Conservation (phyloP, 352 stramenopile genomes). For the Halophytophthora batemanensis region DNA sequence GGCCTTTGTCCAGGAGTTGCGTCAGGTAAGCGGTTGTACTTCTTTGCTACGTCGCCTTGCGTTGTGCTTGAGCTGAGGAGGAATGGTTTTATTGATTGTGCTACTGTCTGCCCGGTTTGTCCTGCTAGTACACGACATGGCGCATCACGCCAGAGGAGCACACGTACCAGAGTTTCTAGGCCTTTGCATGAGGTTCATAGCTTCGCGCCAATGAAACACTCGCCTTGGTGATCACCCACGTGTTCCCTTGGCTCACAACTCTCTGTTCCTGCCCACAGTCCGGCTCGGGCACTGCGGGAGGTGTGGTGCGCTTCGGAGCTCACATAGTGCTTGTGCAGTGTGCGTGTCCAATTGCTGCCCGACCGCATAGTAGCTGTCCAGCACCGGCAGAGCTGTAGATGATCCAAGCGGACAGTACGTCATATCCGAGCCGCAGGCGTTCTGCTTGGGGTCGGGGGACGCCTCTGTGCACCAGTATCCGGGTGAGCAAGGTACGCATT, state of each 20-base stretch:
- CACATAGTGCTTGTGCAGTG: slow-evolving; percentile 36
- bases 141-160: slow-evolving; percentile 58
- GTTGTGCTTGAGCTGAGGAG: not conserved
- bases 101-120: not conserved
- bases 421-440: slow-evolving; percentile 41
- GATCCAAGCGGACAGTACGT: slow-evolving; percentile 60
- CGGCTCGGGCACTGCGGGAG: slow-evolving; percentile 54
- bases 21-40: slow-evolving; percentile 33
- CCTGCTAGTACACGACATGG: slow-evolving; percentile 71
- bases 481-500: slow-evolving; percentile 46
- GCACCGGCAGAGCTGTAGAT: slow-evolving; percentile 21
- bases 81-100: not conserved
- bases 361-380: slow-evolving; percentile 36
- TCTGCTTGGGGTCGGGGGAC: slow-evolving; percentile 44
- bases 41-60: not conserved
- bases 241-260: slow-evolving; percentile 16
- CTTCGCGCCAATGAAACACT: slow-evolving; percentile 6
- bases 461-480: slow-evolving; percentile 53
- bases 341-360: slow-evolving; percentile 39
- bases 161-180: slow-evolving; percentile 83
- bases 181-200: not conserved
- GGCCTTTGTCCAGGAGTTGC: slow-evolving; percentile 74
- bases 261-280: slow-evolving; percentile 41
- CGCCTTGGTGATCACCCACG: not conserved
- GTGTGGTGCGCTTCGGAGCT: slow-evolving; percentile 36